Base-by-base conservation (phyloP, 345 rosid genomes). In the Iberis pinnata region DNA sequence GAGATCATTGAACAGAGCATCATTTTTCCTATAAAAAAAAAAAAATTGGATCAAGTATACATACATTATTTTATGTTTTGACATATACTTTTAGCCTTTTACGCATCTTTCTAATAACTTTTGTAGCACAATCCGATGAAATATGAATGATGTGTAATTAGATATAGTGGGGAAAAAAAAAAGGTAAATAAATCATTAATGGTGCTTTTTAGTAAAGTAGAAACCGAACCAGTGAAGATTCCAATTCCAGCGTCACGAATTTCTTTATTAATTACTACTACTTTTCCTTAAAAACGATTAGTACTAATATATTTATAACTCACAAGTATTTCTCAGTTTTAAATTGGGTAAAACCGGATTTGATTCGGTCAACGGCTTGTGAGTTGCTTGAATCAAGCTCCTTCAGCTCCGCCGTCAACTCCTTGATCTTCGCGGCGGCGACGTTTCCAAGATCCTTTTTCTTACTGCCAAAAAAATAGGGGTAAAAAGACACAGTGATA, bases 371-470 rank as follows among this genome's bases (percentile, higher is more conserved):
- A 14, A 66, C 66, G 27, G 99, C 80, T 70, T 86, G 75, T 13
- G 71, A 70, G 27, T 62, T 67, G 1, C 25, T 53, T 24, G 79
- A 67, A 18, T 53, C 75, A 31, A 78, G 61, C 6, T 72, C 80
- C 67, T 70, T 71, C 27, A 93, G 71, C 67, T 86, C 99, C 27
- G 81, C 81, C 49, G 92, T 85, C 61, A 93, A 19, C 74, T 75
- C 81, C 56, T 75, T 83, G 55, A 93, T 75, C 73, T 82, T 93
- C 35, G 75, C 87, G 18, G 95, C 97, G 49, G 95, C 99, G 48
- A 80, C 61, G 49, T 72, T 68, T 16, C 68, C 80, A 18, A 93
- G 92, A 38, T 78, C 86, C 7, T 76, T 33, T 60, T 76, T 83
- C 55, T 74, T 76, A 13, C 99, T 93, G 83, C 27, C 43, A 18